Evolutionary conservation across 2,329 filamentous ascomycete genomes (phyloP).

Genomic region (Alternaria metachromatica): DNA sequence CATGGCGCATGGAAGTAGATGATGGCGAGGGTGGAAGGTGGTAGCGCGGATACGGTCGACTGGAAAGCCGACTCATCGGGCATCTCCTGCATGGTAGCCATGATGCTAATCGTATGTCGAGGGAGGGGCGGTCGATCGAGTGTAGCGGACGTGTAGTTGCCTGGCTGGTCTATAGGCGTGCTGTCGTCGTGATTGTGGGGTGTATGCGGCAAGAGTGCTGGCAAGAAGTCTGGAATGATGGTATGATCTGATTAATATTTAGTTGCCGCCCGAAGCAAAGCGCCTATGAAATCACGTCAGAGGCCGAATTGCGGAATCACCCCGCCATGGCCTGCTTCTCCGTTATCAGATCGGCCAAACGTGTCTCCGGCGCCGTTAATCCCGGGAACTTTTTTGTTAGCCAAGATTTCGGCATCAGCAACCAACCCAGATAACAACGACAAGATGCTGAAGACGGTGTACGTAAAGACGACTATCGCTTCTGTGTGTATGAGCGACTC

Average conservation of each 20-base stretch:
- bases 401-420: slow-evolving; percentile 31
- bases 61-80: slow-evolving; percentile 76
- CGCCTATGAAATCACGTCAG: slow-evolving; percentile 11
- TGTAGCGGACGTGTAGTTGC: background rate
- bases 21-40: slow-evolving; percentile 75
- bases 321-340: slow-evolving; percentile 4
- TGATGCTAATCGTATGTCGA: slow-evolving; percentile 14
- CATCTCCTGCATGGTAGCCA: slow-evolving; percentile 74
- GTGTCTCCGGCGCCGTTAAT: slow-evolving; percentile 16
- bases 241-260: slow-evolving; percentile 14
- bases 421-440: slow-evolving; percentile 12
- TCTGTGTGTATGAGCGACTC: background rate
- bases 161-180: background rate
- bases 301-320: slow-evolving; percentile 17
- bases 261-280: slow-evolving; percentile 7
- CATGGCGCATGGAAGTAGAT: slow-evolving; percentile 96
- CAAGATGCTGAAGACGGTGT: slow-evolving; percentile 44
- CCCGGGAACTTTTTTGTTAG: slow-evolving; percentile 19
- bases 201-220: background rate
- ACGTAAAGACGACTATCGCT: background rate
- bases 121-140: background rate
- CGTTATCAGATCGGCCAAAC: slow-evolving; percentile 19
- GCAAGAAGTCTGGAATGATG: background rate
- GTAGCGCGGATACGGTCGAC: slow-evolving; percentile 70
- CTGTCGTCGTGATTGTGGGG: background rate